Percentiles rank a stretch among this genome's conserved stretches.
Conservation (phyloP, 2,329 filamentous ascomycete species). For the Zasmidium angulare region DNA sequence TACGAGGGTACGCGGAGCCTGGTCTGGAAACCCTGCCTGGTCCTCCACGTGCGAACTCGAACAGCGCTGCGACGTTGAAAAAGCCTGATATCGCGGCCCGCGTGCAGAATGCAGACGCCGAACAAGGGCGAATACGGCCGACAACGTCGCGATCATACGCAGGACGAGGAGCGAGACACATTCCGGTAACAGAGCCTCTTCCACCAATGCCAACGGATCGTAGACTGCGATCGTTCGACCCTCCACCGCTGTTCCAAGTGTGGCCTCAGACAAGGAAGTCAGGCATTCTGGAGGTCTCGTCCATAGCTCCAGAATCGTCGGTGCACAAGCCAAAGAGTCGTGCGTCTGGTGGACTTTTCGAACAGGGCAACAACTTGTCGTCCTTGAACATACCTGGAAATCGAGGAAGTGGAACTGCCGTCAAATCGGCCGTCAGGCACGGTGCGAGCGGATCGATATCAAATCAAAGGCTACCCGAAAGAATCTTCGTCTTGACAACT, state of each 20-base stretch:
- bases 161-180: slow-evolving; percentile 3
- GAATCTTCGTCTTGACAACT: slow-evolving; percentile 70
- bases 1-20: slow-evolving; percentile 47
- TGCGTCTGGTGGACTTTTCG: slow-evolving; percentile 9
- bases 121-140: slow-evolving; percentile 10
- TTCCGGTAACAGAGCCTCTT: slow-evolving; percentile 7
- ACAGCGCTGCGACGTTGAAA: slow-evolving; percentile 10
- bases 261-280: slow-evolving; percentile 82
- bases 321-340: slow-evolving; percentile 22
- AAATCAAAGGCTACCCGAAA: slow-evolving; percentile 59
- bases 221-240: slow-evolving; percentile 36
- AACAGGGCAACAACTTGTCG: slow-evolving; percentile 9
- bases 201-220: slow-evolving; percentile 13
- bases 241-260: slow-evolving; percentile 78
- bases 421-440: slow-evolving; percentile 17
- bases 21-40: slow-evolving; percentile 31
- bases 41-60: slow-evolving; percentile 13
- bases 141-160: slow-evolving; percentile 16
- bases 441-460: slow-evolving; percentile 14
- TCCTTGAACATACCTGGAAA: slow-evolving; percentile 10
- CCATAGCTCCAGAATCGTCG: slow-evolving; percentile 62
- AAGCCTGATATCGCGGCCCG: slow-evolving; percentile 8
- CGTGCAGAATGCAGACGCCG: slow-evolving; percentile 9
- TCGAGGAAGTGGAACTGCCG: slow-evolving; percentile 13
- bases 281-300: slow-evolving; percentile 66